Percentiles rank a stretch among this genome's conserved stretches.
Conservation (phyloP, 2,329 filamentous ascomycete species). For the Colletotrichum higginsianum region DNA sequence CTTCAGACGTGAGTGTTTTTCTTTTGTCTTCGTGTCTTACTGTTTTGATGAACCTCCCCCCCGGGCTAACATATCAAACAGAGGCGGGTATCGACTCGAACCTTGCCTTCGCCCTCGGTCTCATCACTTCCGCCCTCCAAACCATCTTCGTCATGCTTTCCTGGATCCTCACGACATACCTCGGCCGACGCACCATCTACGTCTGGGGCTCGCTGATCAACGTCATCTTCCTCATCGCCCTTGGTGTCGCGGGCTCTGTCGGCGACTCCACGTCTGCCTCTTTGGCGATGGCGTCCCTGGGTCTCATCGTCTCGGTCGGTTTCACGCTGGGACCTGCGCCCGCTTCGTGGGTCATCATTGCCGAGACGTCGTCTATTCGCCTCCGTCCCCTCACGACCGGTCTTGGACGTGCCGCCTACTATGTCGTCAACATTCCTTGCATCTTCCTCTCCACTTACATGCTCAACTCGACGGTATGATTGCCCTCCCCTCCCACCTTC, state of each 20-base stretch:
- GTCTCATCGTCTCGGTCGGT: slow-evolving; percentile 75
- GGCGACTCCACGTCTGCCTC: slow-evolving; percentile 56
- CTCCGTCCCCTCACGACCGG: slow-evolving; percentile 77
- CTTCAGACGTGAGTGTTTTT: slow-evolving; percentile 64
- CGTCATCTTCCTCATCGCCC: slow-evolving; percentile 66
- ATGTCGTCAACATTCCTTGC: slow-evolving; percentile 75
- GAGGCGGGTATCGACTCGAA: slow-evolving; percentile 72
- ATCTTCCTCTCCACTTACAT: slow-evolving; percentile 75
- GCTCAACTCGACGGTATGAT: slow-evolving; percentile 68
- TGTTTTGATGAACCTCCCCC: too few species aligned
- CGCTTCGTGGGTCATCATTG: slow-evolving; percentile 77
- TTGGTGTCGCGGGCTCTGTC: slow-evolving; percentile 71
- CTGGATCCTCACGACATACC: slow-evolving; percentile 76
- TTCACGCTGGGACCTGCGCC: slow-evolving; percentile 75
- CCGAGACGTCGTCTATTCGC: slow-evolving; percentile 76
- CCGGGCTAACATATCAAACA: slow-evolving; percentile 49
- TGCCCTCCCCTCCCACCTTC: neutral
- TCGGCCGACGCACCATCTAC: slow-evolving; percentile 76
- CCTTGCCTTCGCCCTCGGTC: slow-evolving; percentile 72
- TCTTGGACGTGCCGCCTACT: slow-evolving; percentile 75
- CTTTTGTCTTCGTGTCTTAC: too few species aligned
- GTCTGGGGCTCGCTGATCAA: slow-evolving; percentile 72
- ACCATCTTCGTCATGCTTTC: slow-evolving; percentile 75
- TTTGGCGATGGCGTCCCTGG: slow-evolving; percentile 73
- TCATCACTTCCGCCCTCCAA: slow-evolving; percentile 76